Evolutionary conservation across 2,329 filamentous ascomycete genomes (phyloP).

Genomic region (Sclerotinia glacialis): DNA sequence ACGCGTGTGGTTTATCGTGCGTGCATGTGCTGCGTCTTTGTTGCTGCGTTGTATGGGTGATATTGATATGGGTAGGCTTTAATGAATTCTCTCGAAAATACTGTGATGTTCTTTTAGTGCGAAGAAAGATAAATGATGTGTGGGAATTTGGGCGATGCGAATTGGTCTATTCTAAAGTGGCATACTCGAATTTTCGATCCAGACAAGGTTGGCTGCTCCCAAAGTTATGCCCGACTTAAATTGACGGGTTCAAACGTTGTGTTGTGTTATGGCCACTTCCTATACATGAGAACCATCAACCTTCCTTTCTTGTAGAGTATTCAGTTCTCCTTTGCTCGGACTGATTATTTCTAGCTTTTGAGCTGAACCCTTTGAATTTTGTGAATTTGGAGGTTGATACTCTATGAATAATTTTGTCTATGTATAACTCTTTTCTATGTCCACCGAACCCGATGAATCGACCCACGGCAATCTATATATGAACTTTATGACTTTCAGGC

Average conservation of each 20-base stretch:
- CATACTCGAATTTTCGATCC: not conserved
- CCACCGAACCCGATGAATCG: not conserved
- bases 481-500: not conserved
- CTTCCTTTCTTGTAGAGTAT: not conserved
- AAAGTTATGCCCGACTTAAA: not conserved
- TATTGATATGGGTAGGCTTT: not conserved
- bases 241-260: no score
- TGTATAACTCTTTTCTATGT: constrained; percentile 2
- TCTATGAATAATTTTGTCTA: constrained; percentile 2
- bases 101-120: not conserved
- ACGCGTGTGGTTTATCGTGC: not conserved
- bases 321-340: no score
- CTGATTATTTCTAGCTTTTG: no score
- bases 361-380: not conserved
- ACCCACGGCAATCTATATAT: not conserved
- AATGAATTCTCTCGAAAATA: not conserved
- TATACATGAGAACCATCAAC: not conserved
- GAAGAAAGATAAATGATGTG: not conserved
- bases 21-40: not conserved
- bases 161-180: not conserved
- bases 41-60: not conserved
- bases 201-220: not conserved
- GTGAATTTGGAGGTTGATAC: not conserved
- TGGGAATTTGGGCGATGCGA: not conserved
- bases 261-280: no score